A percentile compares a stretch with the other conserved stretches of the same genome.
Conservation (phyloP, 75 land plant genomes). For the Cryptomeria japonica region DNA sequence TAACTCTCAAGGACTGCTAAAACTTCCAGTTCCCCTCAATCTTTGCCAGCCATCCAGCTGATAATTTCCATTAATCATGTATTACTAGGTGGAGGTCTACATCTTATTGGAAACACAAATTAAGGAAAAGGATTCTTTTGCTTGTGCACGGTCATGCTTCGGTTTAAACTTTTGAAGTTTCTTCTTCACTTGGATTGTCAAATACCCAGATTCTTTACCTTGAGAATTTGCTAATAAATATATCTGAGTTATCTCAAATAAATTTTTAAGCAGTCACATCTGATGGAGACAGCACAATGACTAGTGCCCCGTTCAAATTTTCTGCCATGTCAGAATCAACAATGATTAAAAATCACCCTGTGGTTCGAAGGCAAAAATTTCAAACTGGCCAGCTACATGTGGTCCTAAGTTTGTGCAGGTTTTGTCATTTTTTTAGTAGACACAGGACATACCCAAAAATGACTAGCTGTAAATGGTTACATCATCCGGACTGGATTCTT, state of each 20-base stretch:
- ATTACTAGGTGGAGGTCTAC: too few relatives aligned
- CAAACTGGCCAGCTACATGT: not conserved
- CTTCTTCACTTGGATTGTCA: not conserved
- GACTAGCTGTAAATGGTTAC: not conserved
- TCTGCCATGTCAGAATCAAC: not conserved
- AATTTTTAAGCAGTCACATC: not conserved
- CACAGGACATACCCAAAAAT: not conserved
- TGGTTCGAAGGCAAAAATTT: not conserved
- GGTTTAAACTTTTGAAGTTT: not conserved
- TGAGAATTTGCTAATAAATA: not conserved
- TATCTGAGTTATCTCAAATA: not conserved
- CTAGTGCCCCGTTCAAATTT: not conserved
- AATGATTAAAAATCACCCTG: not conserved
- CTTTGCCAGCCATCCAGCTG: too few relatives aligned
- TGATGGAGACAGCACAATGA: not conserved
- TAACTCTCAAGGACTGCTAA: too few relatives aligned
- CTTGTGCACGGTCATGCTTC: not conserved
- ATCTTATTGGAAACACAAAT: too few relatives aligned
- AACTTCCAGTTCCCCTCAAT: too few relatives aligned
- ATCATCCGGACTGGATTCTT: not conserved
- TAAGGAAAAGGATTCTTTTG: too few relatives aligned
- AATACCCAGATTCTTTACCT: not conserved
- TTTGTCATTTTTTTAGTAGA: not conserved
- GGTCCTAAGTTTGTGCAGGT: not conserved
- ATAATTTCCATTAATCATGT: too few relatives aligned